phyloP scores from a whole-genome alignment of 1,284 basidiomycete species.

The Tylopilus microsporus region DNA sequence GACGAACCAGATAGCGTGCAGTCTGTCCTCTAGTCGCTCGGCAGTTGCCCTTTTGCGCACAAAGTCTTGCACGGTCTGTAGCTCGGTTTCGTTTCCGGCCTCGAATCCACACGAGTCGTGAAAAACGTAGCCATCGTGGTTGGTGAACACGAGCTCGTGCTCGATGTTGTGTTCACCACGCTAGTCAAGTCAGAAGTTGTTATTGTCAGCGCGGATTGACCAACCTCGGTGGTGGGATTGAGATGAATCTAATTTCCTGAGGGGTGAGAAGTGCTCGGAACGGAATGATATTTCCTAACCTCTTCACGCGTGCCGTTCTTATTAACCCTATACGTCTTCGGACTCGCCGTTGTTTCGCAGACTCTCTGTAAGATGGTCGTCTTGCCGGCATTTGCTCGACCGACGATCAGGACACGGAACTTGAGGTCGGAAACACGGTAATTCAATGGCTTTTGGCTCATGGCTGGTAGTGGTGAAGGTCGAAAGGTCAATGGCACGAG shows the following conservation, averaged over 20 bases:
- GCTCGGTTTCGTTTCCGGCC: background rate
- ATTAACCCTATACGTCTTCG: background rate
- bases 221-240: constrained; percentile 1
- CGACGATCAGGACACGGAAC: constrained; percentile 7
- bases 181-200: background rate
- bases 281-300: background rate
- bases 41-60: background rate
- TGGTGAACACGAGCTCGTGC: constrained; percentile 3
- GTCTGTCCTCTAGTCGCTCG: background rate
- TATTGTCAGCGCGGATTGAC: background rate
- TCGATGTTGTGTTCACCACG: constrained; percentile 1
- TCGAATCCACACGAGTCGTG: constrained; percentile 7
- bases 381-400: constrained; percentile 7
- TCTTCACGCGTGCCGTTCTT: background rate
- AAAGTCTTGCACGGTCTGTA: constrained; percentile 1
- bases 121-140: constrained; percentile 4
- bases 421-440: background rate
- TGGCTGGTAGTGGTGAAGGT: background rate
- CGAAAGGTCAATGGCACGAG: background rate
- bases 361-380: constrained; percentile 6
- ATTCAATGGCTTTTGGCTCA: background rate
- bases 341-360: constrained; percentile 8
- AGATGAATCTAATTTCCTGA: background rate
- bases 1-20: constrained; percentile 7
- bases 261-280: background rate